A percentile compares a stretch with the other conserved stretches of the same genome.
These are phyloP conservation scores for Hypholoma sublateritium DNA, from an alignment of 768 basidiomycete species.

Conservation along the genomic window DNA sequence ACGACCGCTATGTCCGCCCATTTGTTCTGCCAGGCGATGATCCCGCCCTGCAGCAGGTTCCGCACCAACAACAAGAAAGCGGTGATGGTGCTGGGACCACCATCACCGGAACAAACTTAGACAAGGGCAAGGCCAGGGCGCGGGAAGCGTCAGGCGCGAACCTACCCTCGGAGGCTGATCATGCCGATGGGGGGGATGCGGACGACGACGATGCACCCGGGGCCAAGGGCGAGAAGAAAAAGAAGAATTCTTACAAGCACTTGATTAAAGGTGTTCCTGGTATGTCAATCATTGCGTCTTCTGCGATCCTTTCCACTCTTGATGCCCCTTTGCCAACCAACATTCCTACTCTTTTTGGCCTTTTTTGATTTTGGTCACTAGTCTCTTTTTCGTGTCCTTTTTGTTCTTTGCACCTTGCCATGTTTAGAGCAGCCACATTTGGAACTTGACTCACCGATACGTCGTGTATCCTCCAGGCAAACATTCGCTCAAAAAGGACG, in stretches of 20 bases:
- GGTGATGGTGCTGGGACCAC: constrained; percentile 11
- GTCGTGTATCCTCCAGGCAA: constrained; percentile 47
- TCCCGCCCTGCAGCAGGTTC: neutral
- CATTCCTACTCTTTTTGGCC: neutral
- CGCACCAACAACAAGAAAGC: constrained; percentile 10
- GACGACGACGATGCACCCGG: constrained; percentile 56
- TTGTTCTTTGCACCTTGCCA: constrained; percentile 2
- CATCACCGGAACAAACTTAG: constrained; percentile 22
- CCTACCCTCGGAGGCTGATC: constrained; percentile 30
- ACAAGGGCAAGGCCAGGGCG: constrained; percentile 55
- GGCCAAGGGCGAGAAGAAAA: constrained; percentile 65
- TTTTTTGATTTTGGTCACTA: too few relatives aligned
- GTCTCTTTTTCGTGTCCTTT: constrained; percentile 1
- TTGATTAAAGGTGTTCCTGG: constrained; percentile 76
- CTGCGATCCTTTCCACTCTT: neutral
- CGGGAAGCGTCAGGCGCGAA: constrained; percentile 30
- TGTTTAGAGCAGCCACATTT: neutral
- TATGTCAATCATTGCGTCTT: constrained; percentile 29
- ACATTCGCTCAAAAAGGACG: constrained; percentile 80
- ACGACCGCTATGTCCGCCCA: constrained; percentile 79
- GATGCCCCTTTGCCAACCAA: neutral
- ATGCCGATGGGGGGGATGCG: constrained; percentile 36
- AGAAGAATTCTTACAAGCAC: constrained; percentile 75
- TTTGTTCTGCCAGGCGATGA: constrained; percentile 26
- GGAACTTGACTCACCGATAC: constrained; percentile 10